Evolutionary conservation across 306 rosid genomes (phyloP).

Genomic region (Neltuma alba): DNA sequence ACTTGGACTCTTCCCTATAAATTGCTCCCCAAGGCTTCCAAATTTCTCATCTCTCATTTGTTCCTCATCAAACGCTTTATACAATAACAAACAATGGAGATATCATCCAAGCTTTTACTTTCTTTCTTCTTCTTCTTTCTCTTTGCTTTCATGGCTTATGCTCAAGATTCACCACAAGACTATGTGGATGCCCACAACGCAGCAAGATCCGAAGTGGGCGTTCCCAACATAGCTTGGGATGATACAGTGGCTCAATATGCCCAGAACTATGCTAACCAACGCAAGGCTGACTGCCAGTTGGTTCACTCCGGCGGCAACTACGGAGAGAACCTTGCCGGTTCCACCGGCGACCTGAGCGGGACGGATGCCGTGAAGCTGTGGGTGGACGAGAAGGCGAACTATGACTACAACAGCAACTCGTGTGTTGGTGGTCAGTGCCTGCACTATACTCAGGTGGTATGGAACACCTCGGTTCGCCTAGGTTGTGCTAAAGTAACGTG

Average conservation of each 20-base stretch:
- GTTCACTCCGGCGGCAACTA: constrained; percentile 42
- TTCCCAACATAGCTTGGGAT: neutral
- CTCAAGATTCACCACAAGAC: neutral
- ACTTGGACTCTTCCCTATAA: neutral
- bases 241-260: neutral
- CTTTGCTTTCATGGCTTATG: neutral
- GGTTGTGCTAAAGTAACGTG: constrained; percentile 59
- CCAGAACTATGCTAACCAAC: constrained; percentile 22
- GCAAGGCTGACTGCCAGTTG: constrained; percentile 33
- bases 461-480: constrained; percentile 42
- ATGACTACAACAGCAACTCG: constrained; percentile 40
- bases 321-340: constrained; percentile 44
- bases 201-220: neutral
- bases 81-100: neutral
- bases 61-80: too few relatives aligned
- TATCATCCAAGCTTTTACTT: neutral
- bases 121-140: neutral
- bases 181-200: neutral
- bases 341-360: constrained; percentile 29
- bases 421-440: constrained; percentile 43
- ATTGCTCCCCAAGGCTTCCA: neutral
- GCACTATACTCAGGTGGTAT: constrained; percentile 61
- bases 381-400: constrained; percentile 44
- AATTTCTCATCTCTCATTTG: too few relatives aligned
- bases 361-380: constrained; percentile 44